Base-by-base conservation (phyloP, 768 basidiomycete species). In the Coprinopsis sp. region DNA sequence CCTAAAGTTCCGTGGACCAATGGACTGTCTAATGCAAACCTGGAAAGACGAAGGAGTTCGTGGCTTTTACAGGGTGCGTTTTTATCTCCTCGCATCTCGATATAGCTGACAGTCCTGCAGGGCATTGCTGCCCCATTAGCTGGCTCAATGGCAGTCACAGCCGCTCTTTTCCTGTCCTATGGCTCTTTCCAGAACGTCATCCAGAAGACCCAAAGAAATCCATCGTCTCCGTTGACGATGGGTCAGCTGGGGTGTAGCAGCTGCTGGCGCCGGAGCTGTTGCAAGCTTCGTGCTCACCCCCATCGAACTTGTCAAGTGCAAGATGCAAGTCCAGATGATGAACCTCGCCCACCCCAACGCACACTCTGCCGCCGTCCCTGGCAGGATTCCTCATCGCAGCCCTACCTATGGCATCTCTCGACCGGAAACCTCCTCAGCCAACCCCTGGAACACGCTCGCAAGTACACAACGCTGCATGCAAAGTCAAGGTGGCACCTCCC, bases 311-410 rank as follows among this genome's bases (percentile, higher is more conserved):
- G 80, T 97, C 49, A 96, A 98, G 67, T 96, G 92, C 70, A 91
- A 91, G 64, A 95, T 97, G 92, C 94, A 96, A 64, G 94, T 96
- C 2, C 92, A 95, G 60, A 85, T 91, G 79, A 79, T 95, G 62
- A 66, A 67, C 37, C 59, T 60, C 37, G 33, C 48, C 19, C 57
- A 57, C 29, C 53, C 57, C 21, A 29, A 50, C 12, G 22, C 51
- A 43, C 30, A 40, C 7, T 21, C 48, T 21, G 25, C 45, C 3
- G 52, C 52, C 4, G 51, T 53, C 14, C 56, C 58, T 24, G 60
- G 60, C 28, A 56, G 57, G 14, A 60, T 61, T 45, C 62, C 59
- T n/a, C 56, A 54, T 13, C 56, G 62, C 8, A 37, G 57, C 18
- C 43, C 48, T 30, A 53, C 58, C 12, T 38, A 37, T 23, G 27